A percentile compares a stretch with the other conserved stretches of the same genome.
These are phyloP conservation scores for Graphilbum fragrans DNA, from an alignment of 2,329 filamentous ascomycete species.

Conservation along the genomic window DNA sequence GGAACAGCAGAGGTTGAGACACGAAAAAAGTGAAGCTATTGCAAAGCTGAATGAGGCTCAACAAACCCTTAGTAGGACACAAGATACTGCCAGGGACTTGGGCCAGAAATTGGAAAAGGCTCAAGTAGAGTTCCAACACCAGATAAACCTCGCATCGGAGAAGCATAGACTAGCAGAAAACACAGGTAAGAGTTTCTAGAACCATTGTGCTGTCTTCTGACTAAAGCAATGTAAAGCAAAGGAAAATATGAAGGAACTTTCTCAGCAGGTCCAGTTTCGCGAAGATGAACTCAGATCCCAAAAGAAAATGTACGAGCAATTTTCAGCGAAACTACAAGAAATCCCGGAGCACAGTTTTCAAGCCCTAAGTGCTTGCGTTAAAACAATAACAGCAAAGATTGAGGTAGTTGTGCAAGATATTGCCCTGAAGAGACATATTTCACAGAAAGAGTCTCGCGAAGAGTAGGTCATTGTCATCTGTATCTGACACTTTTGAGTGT, in stretches of 20 bases:
- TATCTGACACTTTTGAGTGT: too few species aligned
- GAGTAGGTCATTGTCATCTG: too few species aligned
- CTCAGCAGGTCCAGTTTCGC: not conserved
- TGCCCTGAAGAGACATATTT: too few species aligned
- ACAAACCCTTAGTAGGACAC: constrained; percentile 18
- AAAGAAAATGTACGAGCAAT: not conserved
- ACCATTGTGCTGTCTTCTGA: not conserved
- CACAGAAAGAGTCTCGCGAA: too few species aligned
- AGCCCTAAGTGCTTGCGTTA: constrained; percentile 4
- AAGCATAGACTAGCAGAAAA: too few species aligned
- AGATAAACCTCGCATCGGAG: too few species aligned
- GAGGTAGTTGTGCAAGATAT: constrained; percentile 1
- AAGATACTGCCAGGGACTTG: constrained; percentile 20
- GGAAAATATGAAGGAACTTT: constrained; percentile 4
- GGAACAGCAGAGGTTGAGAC: constrained; percentile 31
- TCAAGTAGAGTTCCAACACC: too few species aligned
- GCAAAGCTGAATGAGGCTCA: constrained; percentile 7
- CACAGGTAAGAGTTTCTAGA: too few species aligned
- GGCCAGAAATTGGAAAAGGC: constrained; percentile 15
- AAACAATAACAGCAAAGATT: constrained; percentile 5
- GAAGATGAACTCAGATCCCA: constrained; percentile 3
- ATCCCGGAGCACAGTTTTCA: constrained; percentile 9
- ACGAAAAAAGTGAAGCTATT: constrained; percentile 4
- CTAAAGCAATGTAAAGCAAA: not conserved
- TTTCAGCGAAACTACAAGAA: constrained; percentile 3